Conservation (phyloP, 768 basidiomycete species). For the Fistulinella prunicolor region DNA sequence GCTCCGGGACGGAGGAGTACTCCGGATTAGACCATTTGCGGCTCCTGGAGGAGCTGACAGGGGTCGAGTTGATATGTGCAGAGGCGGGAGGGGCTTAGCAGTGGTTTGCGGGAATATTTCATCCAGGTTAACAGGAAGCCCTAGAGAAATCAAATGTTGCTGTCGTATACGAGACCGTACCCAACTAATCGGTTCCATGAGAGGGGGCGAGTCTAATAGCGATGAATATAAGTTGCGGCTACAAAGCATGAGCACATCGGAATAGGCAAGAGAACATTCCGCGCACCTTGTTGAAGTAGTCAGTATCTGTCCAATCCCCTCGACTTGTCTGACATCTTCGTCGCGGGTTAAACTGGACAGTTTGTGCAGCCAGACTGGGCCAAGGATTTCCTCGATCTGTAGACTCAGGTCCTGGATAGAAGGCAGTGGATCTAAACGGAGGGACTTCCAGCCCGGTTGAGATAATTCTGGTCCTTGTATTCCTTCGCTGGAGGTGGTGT, state of each 20-base stretch:
- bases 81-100: conserved; percentile 66
- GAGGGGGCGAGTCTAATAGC: conserved; percentile 68
- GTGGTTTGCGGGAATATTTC: conserved; percentile 75
- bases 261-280: conserved; percentile 11
- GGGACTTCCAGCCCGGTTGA: conserved; percentile 52
- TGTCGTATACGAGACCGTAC: conserved; percentile 87
- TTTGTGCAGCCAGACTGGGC: conserved; percentile 60
- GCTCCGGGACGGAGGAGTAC: conserved; percentile 33
- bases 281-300: conserved; percentile 70
- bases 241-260: conserved; percentile 19
- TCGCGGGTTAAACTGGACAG: conserved; percentile 55
- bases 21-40: conserved; percentile 36
- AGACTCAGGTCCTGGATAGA: conserved; percentile 52
- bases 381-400: conserved; percentile 64
- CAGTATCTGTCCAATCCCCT: conserved; percentile 78
- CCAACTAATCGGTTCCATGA: conserved; percentile 89
- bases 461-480: conserved; percentile 38
- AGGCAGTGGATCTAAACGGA: conserved; percentile 65
- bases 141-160: conserved; percentile 87
- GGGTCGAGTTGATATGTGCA: conserved; percentile 81
- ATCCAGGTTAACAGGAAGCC: conserved; percentile 93
- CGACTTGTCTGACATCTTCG: conserved; percentile 74
- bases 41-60: conserved; percentile 75
- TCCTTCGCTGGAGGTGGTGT: conserved; percentile 17
- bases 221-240: conserved; percentile 80